phyloP scores from a whole-genome alignment of 331 rosid species.

The Rhamnella rubrinervis region DNA sequence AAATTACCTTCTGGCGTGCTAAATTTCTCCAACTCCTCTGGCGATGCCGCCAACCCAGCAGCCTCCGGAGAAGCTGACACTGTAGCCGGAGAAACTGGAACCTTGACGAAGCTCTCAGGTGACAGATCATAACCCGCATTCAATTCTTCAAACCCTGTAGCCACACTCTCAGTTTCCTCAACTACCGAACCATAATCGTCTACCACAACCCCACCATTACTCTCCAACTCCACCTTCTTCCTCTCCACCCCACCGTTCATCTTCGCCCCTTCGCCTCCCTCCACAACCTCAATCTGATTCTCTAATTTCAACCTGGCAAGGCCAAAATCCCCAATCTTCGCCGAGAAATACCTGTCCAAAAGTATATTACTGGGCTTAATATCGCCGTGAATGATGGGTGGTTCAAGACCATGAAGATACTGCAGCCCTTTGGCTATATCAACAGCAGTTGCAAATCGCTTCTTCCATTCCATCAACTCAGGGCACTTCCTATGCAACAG shows the following conservation, averaged over 20 bases:
- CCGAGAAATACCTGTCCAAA: slow-evolving; percentile 47
- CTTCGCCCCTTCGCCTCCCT: slow-evolving; percentile 29
- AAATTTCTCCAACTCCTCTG: slow-evolving; percentile 18
- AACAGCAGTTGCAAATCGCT: slow-evolving; percentile 40
- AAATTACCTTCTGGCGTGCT: slow-evolving; percentile 32
- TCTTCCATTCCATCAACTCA: slow-evolving; percentile 68
- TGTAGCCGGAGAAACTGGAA: slow-evolving; percentile 35
- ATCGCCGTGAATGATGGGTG: slow-evolving; percentile 84
- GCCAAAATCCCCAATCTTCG: slow-evolving; percentile 80
- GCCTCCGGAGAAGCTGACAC: slow-evolving; percentile 37
- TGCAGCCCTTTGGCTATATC: slow-evolving; percentile 66
- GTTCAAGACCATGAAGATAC: slow-evolving; percentile 70
- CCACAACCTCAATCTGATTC: slow-evolving; percentile 35
- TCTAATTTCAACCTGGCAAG: slow-evolving; percentile 73
- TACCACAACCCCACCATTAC: slow-evolving; percentile 34
- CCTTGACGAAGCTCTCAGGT: slow-evolving; percentile 36
- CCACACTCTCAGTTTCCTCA: slow-evolving; percentile 76
- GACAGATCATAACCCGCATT: slow-evolving; percentile 50
- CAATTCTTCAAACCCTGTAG: slow-evolving; percentile 55
- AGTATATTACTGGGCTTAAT: slow-evolving; percentile 87
- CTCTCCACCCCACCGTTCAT: slow-evolving; percentile 22
- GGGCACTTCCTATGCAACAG: slow-evolving; percentile 62
- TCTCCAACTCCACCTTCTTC: slow-evolving; percentile 34
- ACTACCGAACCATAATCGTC: slow-evolving; percentile 70
- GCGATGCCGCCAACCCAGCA: slow-evolving; percentile 8